phyloP scores from a whole-genome alignment of 2,329 filamentous ascomycete species.

The Neofusicoccum ribis region DNA sequence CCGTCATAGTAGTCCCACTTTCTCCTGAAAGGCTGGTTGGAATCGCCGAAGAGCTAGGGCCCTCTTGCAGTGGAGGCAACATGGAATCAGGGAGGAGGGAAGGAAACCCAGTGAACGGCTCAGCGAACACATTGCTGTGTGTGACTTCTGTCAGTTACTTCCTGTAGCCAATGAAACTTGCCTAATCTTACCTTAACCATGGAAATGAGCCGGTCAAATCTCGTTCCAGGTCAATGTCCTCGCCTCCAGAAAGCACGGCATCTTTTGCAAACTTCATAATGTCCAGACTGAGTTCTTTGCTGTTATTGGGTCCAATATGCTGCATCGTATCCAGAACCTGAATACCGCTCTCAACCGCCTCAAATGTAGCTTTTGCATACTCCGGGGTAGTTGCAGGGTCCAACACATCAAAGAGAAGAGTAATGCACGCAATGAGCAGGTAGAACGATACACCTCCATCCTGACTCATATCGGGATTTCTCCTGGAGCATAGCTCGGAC shows the following conservation, averaged over 20 bases:
- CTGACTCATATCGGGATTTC: background rate
- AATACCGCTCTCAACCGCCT: background rate
- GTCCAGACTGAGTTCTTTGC: constrained; percentile 1
- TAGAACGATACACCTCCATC: background rate
- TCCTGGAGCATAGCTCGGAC: background rate
- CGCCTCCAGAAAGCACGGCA: background rate
- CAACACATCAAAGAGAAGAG: background rate
- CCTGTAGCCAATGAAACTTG: no score
- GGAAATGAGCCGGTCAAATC: background rate
- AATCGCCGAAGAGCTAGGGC: background rate
- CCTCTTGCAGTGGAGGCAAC: background rate
- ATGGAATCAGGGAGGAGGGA: background rate
- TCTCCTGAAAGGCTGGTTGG: no score
- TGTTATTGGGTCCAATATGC: background rate
- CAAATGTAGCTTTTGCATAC: background rate
- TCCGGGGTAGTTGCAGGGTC: background rate
- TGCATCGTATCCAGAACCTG: background rate
- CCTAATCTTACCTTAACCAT: background rate
- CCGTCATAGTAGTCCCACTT: background rate
- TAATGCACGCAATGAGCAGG: background rate
- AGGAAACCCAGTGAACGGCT: background rate
- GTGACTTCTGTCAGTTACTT: background rate
- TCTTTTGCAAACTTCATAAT: constrained; percentile 10
- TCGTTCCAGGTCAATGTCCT: background rate
- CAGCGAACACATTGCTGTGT: background rate